Evolutionary conservation across 371 early-diverging fungal species (phyloP), one percentile per base, ranked within the genome.

Genomic region (Chytridium lagenaria): DNA sequence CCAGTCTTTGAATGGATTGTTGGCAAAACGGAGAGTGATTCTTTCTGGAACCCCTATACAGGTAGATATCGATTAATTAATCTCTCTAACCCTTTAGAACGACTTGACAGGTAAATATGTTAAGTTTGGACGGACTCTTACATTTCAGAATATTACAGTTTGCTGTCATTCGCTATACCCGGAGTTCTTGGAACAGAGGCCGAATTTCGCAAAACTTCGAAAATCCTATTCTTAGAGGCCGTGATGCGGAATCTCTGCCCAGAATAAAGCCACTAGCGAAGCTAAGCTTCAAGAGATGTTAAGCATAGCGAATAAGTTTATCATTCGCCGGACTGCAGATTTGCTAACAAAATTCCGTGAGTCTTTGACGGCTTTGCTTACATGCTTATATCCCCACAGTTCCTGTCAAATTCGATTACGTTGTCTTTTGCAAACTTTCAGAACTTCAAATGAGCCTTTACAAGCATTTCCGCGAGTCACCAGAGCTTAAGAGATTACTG

Each of bases 11-110:
- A 95, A 95, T 72, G 86, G 83, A 38, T 80, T 97, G 68, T 90
- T 92, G 69, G 94, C 95, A 0, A 89, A 91, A 74, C 85, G 94
- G 15, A 87, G 97, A 65, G 94, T 98, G 3, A 95, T 97, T 76
- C 81, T 99, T 19, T 94, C 98, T 0, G 99, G 99, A 5, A 99
- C 99, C 3, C 99, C 99, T 0, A 96, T 99, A 59, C 99, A 98
- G 78, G 89, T 89, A 26, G 10, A 57, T 57, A 36, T 36, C 12
- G 37, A 66, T 59, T 44, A 40, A 22, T 49, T 61, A 10, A 50
- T 26, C 55, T 2, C 34, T 55, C 57, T 55, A 16, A 26, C 57
- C 34, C 26, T 36, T 36, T 59, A 72, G 75, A 75, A 75, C 37
- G 75, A 75, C 59, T 59, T 75, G 31, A 72, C 67, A 39, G 72